A percentile compares a stretch with the other conserved stretches of the same genome.
Conservation (phyloP, 2,329 filamentous ascomycete species). For the Tolypocladium sp. region DNA sequence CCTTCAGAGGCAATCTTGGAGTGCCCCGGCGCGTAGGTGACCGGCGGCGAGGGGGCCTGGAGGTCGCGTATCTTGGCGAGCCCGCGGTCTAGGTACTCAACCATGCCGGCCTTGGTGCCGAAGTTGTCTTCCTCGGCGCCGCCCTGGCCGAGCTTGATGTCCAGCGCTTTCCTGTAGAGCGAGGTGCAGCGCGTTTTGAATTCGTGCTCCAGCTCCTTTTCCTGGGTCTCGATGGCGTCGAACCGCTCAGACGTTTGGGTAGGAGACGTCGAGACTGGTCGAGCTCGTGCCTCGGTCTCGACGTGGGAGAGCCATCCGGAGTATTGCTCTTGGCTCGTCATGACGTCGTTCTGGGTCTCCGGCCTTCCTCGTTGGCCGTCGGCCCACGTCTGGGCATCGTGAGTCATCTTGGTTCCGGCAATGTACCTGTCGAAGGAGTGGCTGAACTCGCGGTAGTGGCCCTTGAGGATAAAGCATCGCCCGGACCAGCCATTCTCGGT, state of each 20-base stretch:
- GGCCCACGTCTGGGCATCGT: conserved; percentile 28
- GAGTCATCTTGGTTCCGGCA: conserved; percentile 30
- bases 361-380: conserved; percentile 15
- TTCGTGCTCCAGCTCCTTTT: conserved; percentile 39
- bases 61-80: conserved; percentile 31
- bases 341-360: conserved; percentile 10
- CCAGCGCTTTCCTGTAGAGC: conserved; percentile 34
- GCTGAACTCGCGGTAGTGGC: conserved; percentile 46
- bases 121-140: conserved; percentile 24
- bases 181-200: conserved; percentile 35
- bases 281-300: conserved; percentile 31
- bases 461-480: conserved; percentile 44
- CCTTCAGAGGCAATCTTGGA: conserved; percentile 20
- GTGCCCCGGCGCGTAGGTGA: conserved; percentile 15
- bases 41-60: conserved; percentile 8
- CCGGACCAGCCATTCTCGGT: conserved; percentile 38
- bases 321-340: conserved; percentile 29
- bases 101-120: conserved; percentile 35
- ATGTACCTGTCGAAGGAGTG: conserved; percentile 43
- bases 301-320: conserved; percentile 34
- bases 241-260: conserved; percentile 28
- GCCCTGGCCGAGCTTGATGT: conserved; percentile 15
- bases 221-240: conserved; percentile 31
- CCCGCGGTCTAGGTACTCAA: conserved; percentile 38
- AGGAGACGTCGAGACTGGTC: conserved; percentile 26